phyloP scores from a whole-genome alignment of 176 grass and related monocot genomes.

The Triticum monococcum region DNA sequence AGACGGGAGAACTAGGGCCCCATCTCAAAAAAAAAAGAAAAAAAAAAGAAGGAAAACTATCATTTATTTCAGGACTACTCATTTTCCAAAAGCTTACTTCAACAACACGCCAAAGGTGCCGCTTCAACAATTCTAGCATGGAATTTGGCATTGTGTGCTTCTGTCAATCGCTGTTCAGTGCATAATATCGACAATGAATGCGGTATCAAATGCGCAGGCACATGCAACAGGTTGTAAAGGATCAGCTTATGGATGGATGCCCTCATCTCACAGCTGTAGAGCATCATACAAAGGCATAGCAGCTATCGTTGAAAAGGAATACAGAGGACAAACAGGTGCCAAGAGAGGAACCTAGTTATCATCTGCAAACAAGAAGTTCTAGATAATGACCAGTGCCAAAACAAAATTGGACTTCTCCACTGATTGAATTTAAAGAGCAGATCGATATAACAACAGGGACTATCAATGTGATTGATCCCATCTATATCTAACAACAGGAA shows the following conservation, averaged over 20 bases:
- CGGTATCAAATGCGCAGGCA: not conserved
- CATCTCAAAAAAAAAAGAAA: no score
- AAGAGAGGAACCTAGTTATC: not conserved
- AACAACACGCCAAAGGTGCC: not conserved
- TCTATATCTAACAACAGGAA: not conserved
- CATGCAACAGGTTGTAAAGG: constrained; percentile 24
- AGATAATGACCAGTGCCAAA: not conserved
- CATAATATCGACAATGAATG: not conserved
- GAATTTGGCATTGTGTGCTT: not conserved
- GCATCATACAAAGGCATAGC: constrained; percentile 12
- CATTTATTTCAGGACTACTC: not conserved
- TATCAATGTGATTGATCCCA: not conserved
- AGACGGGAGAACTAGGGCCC: not conserved
- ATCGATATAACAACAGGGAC: not conserved
- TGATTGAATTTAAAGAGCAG: not conserved
- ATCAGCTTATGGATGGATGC: not conserved
- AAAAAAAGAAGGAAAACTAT: no score
- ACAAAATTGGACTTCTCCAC: not conserved
- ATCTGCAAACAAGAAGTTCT: not conserved
- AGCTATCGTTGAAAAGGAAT: constrained; percentile 3
- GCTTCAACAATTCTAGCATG: not conserved
- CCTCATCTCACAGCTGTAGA: constrained; percentile 11
- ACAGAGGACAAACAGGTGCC: not conserved
- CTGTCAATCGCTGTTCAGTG: not conserved
- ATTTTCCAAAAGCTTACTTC: not conserved